A percentile compares a stretch with the other conserved stretches of the same genome.
These are phyloP conservation scores for Dioszegia hungarica DNA, from an alignment of 768 basidiomycete genomes.

Conservation along the genomic window DNA sequence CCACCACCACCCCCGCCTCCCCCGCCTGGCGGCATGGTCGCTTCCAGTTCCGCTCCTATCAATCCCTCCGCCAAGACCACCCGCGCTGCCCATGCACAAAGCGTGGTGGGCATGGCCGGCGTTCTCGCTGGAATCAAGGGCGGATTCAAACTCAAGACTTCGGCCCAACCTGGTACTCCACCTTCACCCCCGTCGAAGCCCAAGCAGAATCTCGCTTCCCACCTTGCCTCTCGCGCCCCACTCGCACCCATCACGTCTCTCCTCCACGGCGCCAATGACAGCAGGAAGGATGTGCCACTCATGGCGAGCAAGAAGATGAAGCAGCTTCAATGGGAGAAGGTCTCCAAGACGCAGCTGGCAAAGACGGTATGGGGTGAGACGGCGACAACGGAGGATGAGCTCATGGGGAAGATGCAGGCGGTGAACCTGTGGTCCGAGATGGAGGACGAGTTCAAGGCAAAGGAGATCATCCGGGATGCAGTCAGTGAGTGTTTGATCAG, in stretches of 20 bases:
- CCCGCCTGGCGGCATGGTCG: constrained; percentile 31
- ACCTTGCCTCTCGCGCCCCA: constrained; percentile 22
- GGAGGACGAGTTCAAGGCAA: constrained; percentile 97
- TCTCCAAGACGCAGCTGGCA: constrained; percentile 77
- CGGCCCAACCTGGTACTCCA: background rate
- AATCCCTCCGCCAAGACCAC: constrained; percentile 7
- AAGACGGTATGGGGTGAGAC: constrained; percentile 76
- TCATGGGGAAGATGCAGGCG: constrained; percentile 70
- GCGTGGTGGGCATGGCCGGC: constrained; percentile 30
- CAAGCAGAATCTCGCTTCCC: background rate
- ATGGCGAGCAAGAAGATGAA: constrained; percentile 91
- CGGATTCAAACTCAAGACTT: constrained; percentile 32
- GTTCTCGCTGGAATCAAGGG: constrained; percentile 41
- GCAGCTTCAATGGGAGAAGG: constrained; percentile 96
- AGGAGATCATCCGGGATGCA: constrained; percentile 83
- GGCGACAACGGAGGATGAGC: constrained; percentile 63
- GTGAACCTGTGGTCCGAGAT: constrained; percentile 93
- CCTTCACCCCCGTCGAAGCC: constrained; percentile 9
- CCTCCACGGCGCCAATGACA: constrained; percentile 35
- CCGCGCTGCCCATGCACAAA: background rate
- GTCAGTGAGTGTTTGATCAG: constrained; percentile 58
- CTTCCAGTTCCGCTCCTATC: background rate
- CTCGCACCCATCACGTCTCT: constrained; percentile 42
- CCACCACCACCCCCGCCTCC: constrained; percentile 46
- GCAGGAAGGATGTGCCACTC: constrained; percentile 76